phyloP scores from a whole-genome alignment of 805 yeast species.

The Jamesozyma gamospora region DNA sequence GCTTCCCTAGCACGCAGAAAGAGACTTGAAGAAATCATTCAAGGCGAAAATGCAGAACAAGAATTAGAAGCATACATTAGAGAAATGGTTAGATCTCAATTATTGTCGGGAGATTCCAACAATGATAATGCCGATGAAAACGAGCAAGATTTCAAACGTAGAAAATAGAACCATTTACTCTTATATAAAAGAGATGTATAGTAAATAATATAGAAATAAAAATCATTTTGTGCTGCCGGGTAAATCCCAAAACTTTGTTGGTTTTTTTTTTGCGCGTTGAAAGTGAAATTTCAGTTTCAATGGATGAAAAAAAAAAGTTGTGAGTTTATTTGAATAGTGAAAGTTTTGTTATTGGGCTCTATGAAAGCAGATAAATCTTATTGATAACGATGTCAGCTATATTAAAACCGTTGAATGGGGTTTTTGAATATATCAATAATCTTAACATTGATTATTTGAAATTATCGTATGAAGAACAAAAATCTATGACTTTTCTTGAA shows the following conservation, averaged over 20 bases:
- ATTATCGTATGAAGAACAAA: conserved; percentile 41
- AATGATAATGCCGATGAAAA: conserved; percentile 12
- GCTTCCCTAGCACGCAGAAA: conserved; percentile 49
- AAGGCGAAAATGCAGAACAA: conserved; percentile 75
- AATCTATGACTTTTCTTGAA: conserved; percentile 44
- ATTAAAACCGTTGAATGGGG: conserved; percentile 2
- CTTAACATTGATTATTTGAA: conserved; percentile 26
- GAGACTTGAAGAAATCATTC: conserved; percentile 58
- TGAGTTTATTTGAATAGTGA: not conserved
- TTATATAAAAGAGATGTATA: not conserved
- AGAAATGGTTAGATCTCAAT: conserved; percentile 53
- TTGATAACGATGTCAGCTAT: not conserved
- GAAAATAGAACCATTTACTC: conserved; percentile 1
- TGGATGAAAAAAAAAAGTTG: not conserved
- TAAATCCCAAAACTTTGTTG: not conserved
- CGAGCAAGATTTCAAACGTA: conserved; percentile 16
- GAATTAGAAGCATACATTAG: conserved; percentile 59
- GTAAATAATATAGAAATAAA: no score
- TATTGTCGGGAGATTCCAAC: conserved; percentile 13
- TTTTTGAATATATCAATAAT: conserved; percentile 10
- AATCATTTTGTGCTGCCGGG: not conserved
- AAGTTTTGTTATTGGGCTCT: not conserved
- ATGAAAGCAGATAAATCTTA: no score
- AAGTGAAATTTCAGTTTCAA: not conserved
- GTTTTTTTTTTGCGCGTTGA: not conserved